Evolutionary conservation across 2,329 filamentous ascomycete genomes (phyloP), one percentile per base, ranked within the genome.

Genomic region (Thielaviopsis ethacetica): DNA sequence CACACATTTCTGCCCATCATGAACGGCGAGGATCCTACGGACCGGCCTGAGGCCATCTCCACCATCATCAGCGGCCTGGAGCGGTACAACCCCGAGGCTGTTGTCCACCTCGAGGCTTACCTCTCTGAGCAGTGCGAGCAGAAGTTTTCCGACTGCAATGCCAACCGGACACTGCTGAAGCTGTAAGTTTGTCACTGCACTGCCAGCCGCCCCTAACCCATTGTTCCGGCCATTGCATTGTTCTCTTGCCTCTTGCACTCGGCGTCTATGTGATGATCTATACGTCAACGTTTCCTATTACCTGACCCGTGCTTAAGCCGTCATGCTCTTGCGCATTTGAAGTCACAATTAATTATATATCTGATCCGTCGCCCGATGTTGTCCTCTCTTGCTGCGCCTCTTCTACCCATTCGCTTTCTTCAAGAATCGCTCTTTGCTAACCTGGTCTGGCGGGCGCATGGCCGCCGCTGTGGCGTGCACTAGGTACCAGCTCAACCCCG

Each of bases 401-500:
- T 47, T 53, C 47, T 49, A 21, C 19, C 26, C 41, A 22, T 21
- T 26, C 53, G n/a, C 34, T 27, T 15, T 15, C 10, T 52, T 49
- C 27, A n/a, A 26, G 7, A 19, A n/a, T 21, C 24, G 7, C 22
- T 22, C 22, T n/a, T 41, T 53, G 57, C 60, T 59, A 62, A 59
- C 55, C 19, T 41, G 34, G 24, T 17, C 19, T 50, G 38, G 6
- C n/a, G n/a, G 38, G 6, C n/a, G n/a, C 41, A 52, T 56, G 53
- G 38, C 55, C 19, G 34, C 53, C 34, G 50, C 26, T 49, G 21
- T 27, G 22, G 24, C 21, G 17, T 27, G 13, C 38, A n/a, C 62
- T 67, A 98, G 93, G 65, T 98, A 98, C 81, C 94, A 98, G 77
- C 95, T 98, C 77, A 98, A 98, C 82, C 93, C 93, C 57, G 91